Evolutionary conservation across 1,284 basidiomycete species (phyloP), one percentile per base, ranked within the genome.

Genomic region (Marasmius oreades): DNA sequence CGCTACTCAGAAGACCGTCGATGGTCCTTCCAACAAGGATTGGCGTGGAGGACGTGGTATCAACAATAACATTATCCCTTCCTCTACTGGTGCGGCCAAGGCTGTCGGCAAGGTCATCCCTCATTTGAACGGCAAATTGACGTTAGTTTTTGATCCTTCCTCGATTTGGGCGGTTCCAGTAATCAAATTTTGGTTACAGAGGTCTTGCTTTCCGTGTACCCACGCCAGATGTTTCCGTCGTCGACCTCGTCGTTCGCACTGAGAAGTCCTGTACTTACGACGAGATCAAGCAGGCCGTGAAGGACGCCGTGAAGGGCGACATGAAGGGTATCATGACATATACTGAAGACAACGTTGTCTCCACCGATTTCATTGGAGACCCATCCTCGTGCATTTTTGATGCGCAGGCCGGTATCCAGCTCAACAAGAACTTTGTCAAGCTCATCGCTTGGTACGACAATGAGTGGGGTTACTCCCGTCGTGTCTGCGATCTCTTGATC

Each of bases 31-130:
- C 54, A 71, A 82, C 80, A 98, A 94, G 79, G 92, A 94, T 78
- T 92, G 93, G 93, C 90, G 92, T 76, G 97, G 97, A 74, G 96
- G 96, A 67, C 97, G 96, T 81, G 87, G 89, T 67, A 95, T 96
- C 62, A 89, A 88, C 75, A 92, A 92, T 80, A 99, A 99, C 88
- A 98, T 99, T 79, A 99, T 99, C 73, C 96, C 96, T 59, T 98
- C 96, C 31, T 97, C 94, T 69, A 99, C 97, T 63, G 96, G 96
- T 81, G 96, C 96, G 63, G 97, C 97, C 75, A 99, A 99, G 85
- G 94, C 95, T 63, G 96, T 98, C 72, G 96, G 96, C 71, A 98
- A 99, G 85, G 96, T 99, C 74, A 99, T 99, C 73, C 96, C 96
- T 62, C 75, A 77, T 61, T 86, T 99, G 67, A 98, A 98, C 78